These are phyloP conservation scores for Haematococcus sp. DNA, from an alignment of 139 green algal species.

Conservation along the genomic window DNA sequence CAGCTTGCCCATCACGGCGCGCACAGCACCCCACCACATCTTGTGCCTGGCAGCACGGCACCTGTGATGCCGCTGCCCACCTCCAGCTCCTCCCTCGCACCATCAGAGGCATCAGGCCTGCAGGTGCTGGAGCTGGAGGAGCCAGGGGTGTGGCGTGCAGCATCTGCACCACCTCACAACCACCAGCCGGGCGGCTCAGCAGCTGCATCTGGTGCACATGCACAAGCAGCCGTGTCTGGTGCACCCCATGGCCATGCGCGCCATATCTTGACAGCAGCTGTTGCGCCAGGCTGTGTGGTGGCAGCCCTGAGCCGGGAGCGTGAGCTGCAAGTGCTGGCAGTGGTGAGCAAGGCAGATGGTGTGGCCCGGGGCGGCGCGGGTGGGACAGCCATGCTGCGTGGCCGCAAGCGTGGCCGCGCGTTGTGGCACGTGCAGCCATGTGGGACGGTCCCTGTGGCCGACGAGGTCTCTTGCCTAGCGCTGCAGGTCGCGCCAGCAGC, in stretches of 20 bases:
- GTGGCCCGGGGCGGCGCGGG: background rate
- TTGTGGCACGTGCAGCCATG: background rate
- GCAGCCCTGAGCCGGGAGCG: background rate
- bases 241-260: background rate
- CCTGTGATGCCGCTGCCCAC: too few relatives aligned
- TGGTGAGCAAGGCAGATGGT: background rate
- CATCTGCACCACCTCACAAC: too few relatives aligned
- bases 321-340: background rate
- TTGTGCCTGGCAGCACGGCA: too few relatives aligned
- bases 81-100: too few relatives aligned
- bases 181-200: background rate
- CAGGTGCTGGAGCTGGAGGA: too few relatives aligned
- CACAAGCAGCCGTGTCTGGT: background rate
- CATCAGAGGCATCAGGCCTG: too few relatives aligned
- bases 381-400: background rate
- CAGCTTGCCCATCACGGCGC: too few relatives aligned
- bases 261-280: constrained; percentile 3
- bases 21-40: too few relatives aligned
- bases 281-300: constrained; percentile 7
- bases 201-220: background rate
- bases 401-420: background rate
- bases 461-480: background rate
- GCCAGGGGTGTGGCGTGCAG: too few relatives aligned
- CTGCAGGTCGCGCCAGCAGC: background rate
- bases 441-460: background rate